A percentile compares a stretch with the other conserved stretches of the same genome.
phyloP scores from a whole-genome alignment of 2,329 filamentous ascomycete genomes.

The Acephala macrosclerotiorum region DNA sequence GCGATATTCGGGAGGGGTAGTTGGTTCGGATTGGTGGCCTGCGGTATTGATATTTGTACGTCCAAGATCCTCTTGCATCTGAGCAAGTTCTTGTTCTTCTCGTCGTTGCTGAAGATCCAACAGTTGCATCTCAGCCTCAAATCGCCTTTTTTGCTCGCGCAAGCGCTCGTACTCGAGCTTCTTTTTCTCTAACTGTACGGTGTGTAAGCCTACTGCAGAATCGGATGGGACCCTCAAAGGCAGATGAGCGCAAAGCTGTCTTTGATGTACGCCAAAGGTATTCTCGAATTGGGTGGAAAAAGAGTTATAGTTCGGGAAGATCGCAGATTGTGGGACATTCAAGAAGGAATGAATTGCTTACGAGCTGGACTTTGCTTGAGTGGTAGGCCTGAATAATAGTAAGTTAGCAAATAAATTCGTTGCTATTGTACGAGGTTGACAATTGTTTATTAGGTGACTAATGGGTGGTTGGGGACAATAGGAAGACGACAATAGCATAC shows the following conservation, averaged over 20 bases:
- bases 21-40: slow-evolving; percentile 91
- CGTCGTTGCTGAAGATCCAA: slow-evolving; percentile 84
- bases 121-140: slow-evolving; percentile 91
- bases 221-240: slow-evolving; percentile 1
- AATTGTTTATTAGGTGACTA: slow-evolving; percentile 7
- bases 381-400: slow-evolving; percentile 61
- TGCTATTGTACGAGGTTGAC: slow-evolving; percentile 13
- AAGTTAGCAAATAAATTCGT: slow-evolving; percentile 32
- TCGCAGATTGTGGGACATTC: slow-evolving; percentile 14
- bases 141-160: slow-evolving; percentile 85
- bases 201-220: slow-evolving; percentile 46
- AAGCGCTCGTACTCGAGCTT: slow-evolving; percentile 91
- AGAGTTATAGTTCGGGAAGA: background rate
- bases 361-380: slow-evolving; percentile 71
- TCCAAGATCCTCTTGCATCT: slow-evolving; percentile 82
- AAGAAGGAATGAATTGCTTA: slow-evolving; percentile 54
- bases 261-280: background rate
- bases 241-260: background rate
- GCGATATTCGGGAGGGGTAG: slow-evolving; percentile 92
- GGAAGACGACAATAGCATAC: slow-evolving; percentile 39
- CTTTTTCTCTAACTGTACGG: slow-evolving; percentile 85
- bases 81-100: slow-evolving; percentile 83
- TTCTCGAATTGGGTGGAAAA: slow-evolving; percentile 2
- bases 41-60: slow-evolving; percentile 55
- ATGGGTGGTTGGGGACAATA: slow-evolving; percentile 27